Evolutionary conservation across 1,284 basidiomycete species (phyloP).

Genomic region (Boletellus deceptivus): DNA sequence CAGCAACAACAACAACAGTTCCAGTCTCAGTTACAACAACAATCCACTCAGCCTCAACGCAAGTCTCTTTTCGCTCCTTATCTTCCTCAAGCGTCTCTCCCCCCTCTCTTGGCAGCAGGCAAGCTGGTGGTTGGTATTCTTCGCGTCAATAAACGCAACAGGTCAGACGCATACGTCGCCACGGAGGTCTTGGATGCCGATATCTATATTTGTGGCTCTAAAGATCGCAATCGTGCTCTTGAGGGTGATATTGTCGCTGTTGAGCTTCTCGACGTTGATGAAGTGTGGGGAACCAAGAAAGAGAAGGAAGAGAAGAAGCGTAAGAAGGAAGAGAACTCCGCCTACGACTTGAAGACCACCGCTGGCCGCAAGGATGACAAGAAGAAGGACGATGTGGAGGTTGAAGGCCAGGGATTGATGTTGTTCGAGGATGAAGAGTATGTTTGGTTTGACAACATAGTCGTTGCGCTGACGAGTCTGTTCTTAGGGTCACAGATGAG

Average conservation of each 20-base stretch:
- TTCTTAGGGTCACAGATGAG: conserved; percentile 85
- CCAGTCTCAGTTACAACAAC: conserved; percentile 88
- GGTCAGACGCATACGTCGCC: conserved; percentile 99
- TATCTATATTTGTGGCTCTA: conserved; percentile 98
- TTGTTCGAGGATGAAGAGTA: conserved; percentile 97
- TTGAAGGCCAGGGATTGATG: conserved; percentile 96
- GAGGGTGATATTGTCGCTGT: conserved; percentile 99
- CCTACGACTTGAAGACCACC: conserved; percentile 78
- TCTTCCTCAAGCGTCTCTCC: conserved; percentile 95
- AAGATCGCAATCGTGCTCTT: conserved; percentile 97
- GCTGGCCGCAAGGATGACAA: conserved; percentile 93
- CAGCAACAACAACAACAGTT: conserved; percentile 75
- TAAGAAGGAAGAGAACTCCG: conserved; percentile 98
- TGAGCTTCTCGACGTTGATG: conserved; percentile 95
- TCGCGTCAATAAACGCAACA: conserved; percentile 98
- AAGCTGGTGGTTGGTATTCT: conserved; percentile 98
- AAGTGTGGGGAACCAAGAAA: conserved; percentile 99
- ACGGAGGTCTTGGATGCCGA: conserved; percentile 98
- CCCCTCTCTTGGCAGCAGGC: conserved; percentile 95
- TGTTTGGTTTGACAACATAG: conserved; percentile 26
- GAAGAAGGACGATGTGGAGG: conserved; percentile 99
- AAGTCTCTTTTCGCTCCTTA: conserved; percentile 99
- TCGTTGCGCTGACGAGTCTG: conserved; percentile 11
- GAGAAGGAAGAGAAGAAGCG: conserved; percentile 99
- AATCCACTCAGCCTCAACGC: conserved; percentile 87